Evolutionary conservation across 2,329 filamentous ascomycete genomes (phyloP).

Genomic region (Colletotrichum acutatum): DNA sequence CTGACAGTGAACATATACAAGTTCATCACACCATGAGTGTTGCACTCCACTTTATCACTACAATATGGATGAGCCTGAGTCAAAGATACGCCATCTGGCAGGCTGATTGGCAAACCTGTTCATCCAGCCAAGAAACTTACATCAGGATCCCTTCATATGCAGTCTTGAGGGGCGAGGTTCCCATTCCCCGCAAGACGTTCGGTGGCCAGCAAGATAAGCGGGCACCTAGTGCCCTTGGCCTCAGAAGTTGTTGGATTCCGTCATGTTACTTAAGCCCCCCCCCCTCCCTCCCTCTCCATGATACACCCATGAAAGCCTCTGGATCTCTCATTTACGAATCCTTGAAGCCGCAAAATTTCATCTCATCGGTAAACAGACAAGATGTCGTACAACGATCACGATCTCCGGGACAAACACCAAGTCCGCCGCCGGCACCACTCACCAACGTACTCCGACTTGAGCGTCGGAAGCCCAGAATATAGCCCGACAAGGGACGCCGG

Average conservation of each 20-base stretch:
- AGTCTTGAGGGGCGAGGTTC: not conserved
- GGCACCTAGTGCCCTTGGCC: no score
- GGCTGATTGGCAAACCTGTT: not conserved
- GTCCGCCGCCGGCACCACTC: not conserved
- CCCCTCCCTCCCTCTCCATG: not conserved
- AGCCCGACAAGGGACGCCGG: not conserved
- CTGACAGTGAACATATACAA: not conserved
- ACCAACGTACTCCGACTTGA: not conserved
- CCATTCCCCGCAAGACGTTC: not conserved
- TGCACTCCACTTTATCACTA: not conserved
- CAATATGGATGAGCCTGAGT: no score
- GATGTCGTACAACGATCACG: constrained; percentile 6
- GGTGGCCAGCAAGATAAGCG: no score
- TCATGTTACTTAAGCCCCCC: not conserved
- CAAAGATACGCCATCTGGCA: not conserved
- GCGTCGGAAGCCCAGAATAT: not conserved
- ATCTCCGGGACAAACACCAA: not conserved
- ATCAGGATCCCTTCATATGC: not conserved
- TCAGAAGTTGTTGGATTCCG: no score
- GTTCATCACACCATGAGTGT: no score
- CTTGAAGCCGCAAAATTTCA: not conserved
- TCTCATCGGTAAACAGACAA: not conserved
- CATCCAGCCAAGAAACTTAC: not conserved
- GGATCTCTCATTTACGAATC: not conserved
- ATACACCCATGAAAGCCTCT: not conserved